These are phyloP conservation scores for Zalaria sp. DNA, from an alignment of 2,329 filamentous ascomycete genomes.

Conservation along the genomic window DNA sequence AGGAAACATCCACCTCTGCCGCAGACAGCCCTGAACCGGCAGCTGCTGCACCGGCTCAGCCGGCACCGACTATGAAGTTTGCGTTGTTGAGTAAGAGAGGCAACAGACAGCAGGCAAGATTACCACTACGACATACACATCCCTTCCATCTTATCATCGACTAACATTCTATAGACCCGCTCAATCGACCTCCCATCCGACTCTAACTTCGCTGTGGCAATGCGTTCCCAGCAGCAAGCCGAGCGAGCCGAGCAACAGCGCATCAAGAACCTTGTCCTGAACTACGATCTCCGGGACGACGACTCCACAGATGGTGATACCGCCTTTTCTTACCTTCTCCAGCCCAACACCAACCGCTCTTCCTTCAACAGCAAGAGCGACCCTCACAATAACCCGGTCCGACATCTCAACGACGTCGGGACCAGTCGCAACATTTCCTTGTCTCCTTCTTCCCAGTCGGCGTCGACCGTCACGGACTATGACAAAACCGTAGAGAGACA, in stretches of 20 bases:
- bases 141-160: conserved; percentile 6
- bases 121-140: neutral
- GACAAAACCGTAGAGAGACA: neutral
- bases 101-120: conserved; percentile 73
- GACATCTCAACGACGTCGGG: conserved; percentile 15
- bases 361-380: conserved; percentile 18
- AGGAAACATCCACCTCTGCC: conserved; percentile 16
- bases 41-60: conserved; percentile 18
- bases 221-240: conserved; percentile 90
- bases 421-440: neutral
- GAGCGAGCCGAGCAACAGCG: conserved; percentile 94
- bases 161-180: conserved; percentile 48
- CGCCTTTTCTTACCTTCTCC: conserved; percentile 27
- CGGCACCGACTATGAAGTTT: conserved; percentile 73
- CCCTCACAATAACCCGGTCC: conserved; percentile 5
- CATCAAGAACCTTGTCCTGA: conserved; percentile 94
- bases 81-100: conserved; percentile 90
- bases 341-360: conserved; percentile 36
- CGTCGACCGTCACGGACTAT: neutral
- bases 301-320: conserved; percentile 60
- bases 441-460: neutral
- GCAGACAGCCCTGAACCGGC: conserved; percentile 27
- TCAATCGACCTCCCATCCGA: conserved; percentile 82
- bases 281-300: conserved; percentile 80
- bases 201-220: conserved; percentile 86